A percentile compares a stretch with the other conserved stretches of the same genome.
Conservation (phyloP, 352 stramenopile species). For the Phytophthora sojae region DNA sequence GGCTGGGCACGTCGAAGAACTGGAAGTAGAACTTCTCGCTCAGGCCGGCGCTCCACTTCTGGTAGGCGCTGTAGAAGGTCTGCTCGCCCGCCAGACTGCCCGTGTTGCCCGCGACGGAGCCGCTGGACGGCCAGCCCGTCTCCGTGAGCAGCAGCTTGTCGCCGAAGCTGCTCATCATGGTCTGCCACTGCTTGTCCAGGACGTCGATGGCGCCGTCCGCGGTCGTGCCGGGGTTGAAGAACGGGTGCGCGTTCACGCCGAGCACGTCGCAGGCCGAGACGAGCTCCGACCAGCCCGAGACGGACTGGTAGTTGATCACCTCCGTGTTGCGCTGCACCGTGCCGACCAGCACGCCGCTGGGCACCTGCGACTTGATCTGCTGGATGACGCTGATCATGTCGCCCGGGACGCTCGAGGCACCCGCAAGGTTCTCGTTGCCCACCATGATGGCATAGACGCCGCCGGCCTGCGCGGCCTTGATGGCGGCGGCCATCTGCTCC, state of each 20-base stretch:
- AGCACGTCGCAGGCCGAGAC: constrained; percentile 53
- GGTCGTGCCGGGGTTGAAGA: constrained; percentile 54
- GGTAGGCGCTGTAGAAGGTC: constrained; percentile 67
- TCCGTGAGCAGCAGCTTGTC: constrained; percentile 65
- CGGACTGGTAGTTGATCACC: constrained; percentile 43
- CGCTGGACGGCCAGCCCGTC: constrained; percentile 59
- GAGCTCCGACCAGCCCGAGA: constrained; percentile 49
- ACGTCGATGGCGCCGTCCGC: constrained; percentile 49
- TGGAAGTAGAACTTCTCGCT: constrained; percentile 83
- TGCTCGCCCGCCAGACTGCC: constrained; percentile 43
- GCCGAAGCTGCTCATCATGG: constrained; percentile 48
- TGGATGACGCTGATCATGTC: constrained; percentile 62
- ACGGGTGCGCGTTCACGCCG: constrained; percentile 69
- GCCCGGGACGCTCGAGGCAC: constrained; percentile 34
- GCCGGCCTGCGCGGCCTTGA: constrained; percentile 49
- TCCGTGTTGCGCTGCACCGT: constrained; percentile 77
- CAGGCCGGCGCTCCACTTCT: constrained; percentile 59
- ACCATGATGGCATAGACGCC: constrained; percentile 69
- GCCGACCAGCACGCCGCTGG: no score
- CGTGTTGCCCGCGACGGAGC: constrained; percentile 44
- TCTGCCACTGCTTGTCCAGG: constrained; percentile 63
- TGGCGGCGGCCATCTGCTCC: constrained; percentile 49
- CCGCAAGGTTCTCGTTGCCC: constrained; percentile 73
- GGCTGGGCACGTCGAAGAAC: constrained; percentile 73
- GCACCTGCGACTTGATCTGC: no score